These are phyloP conservation scores for Lasiosphaeris hirsuta DNA, from an alignment of 495 filamentous ascomycete genomes.

Conservation along the genomic window DNA sequence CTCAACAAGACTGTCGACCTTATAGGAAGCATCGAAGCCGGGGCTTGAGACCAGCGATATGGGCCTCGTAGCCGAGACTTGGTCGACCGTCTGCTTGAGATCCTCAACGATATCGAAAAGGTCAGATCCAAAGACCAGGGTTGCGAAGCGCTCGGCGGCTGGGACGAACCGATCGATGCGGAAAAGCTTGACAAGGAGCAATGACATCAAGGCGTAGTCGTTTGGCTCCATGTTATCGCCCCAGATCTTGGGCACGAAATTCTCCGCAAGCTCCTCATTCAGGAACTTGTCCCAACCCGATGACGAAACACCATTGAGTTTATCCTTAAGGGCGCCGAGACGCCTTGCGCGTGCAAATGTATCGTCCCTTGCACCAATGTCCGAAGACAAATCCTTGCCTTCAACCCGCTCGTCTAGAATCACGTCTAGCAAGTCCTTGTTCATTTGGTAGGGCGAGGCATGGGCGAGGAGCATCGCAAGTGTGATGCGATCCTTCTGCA, in stretches of 20 bases:
- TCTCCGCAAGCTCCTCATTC: constrained; percentile 81
- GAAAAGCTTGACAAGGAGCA: constrained; percentile 90
- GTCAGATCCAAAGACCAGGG: constrained; percentile 81
- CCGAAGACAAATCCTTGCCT: constrained; percentile 73
- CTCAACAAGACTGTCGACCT: constrained; percentile 92
- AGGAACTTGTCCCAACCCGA: constrained; percentile 78
- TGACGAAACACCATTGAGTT: constrained; percentile 56
- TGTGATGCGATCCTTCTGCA: constrained; percentile 92
- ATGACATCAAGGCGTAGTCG: constrained; percentile 76
- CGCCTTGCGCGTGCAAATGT: constrained; percentile 64
- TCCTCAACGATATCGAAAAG: constrained; percentile 80
- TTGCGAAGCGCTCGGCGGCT: constrained; percentile 81
- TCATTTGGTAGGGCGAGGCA: constrained; percentile 90
- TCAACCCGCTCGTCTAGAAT: constrained; percentile 77
- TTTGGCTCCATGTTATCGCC: constrained; percentile 57
- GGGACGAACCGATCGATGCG: constrained; percentile 94
- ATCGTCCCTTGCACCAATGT: constrained; percentile 60
- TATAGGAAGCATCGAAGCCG: constrained; percentile 97
- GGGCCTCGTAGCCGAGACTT: constrained; percentile 79
- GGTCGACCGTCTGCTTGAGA: constrained; percentile 75
- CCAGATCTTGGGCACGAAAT: constrained; percentile 77
- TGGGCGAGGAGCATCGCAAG: constrained; percentile 95
- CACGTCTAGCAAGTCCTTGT: constrained; percentile 78
- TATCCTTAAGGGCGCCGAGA: constrained; percentile 70
- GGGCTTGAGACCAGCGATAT: constrained; percentile 91